phyloP scores from a whole-genome alignment of 139 green algal species.

The Pedinophyceae sp. region DNA sequence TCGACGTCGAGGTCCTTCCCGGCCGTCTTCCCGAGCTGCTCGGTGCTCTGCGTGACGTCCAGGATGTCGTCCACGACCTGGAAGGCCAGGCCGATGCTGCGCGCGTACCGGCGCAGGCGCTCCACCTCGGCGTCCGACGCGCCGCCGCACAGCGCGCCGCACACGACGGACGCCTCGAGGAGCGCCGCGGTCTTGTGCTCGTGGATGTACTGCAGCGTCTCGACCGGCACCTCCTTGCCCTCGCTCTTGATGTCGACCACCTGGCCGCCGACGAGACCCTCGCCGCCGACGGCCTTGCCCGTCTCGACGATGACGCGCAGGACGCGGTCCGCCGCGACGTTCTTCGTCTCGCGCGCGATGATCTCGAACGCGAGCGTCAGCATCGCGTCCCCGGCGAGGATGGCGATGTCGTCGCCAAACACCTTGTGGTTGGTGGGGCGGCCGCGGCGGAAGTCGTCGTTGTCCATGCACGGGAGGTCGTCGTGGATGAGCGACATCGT shows the following conservation, averaged over 20 bases:
- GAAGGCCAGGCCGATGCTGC: conserved; percentile 93
- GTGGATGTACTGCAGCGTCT: conserved; percentile 97
- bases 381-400: conserved; percentile 91
- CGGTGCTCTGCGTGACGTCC: conserved; percentile 68
- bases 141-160: conserved; percentile 56
- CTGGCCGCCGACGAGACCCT: conserved; percentile 91
- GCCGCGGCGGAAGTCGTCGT: conserved; percentile 92
- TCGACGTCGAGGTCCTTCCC: conserved; percentile 85
- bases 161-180: conserved; percentile 86
- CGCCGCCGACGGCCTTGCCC: conserved; percentile 63
- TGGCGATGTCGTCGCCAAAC: conserved; percentile 93
- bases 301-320: conserved; percentile 73
- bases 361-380: conserved; percentile 90
- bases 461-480: conserved; percentile 96
- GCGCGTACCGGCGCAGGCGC: conserved; percentile 76
- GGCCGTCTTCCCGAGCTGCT: conserved; percentile 95
- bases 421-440: conserved; percentile 91
- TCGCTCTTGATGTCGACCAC: conserved; percentile 91
- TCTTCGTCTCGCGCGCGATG: conserved; percentile 71
- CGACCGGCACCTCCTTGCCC: conserved; percentile 58
- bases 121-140: conserved; percentile 72
- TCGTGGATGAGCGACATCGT: conserved; percentile 93
- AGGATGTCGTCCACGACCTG: conserved; percentile 99
- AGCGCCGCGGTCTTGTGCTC: conserved; percentile 96
- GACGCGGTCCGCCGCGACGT: conserved; percentile 61